These are phyloP conservation scores for Fistulinella prunicolor DNA, from an alignment of 768 basidiomycete species.

Conservation along the genomic window DNA sequence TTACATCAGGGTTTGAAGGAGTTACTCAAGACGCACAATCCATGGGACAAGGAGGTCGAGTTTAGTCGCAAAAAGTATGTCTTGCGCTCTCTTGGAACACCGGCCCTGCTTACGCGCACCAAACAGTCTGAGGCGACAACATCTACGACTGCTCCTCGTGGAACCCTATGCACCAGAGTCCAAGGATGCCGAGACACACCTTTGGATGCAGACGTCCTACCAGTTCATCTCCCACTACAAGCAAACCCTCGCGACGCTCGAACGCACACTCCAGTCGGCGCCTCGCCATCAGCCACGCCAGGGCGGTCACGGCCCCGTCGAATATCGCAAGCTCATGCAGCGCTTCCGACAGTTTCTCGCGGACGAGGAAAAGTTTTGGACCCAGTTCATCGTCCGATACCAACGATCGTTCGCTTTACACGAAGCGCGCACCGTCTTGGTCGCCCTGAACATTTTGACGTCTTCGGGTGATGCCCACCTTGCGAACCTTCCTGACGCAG, in stretches of 20 bases:
- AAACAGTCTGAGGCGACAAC: constrained; percentile 63
- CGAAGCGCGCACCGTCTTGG: constrained; percentile 57
- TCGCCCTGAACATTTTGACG: constrained; percentile 52
- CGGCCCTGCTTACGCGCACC: no score
- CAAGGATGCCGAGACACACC: constrained; percentile 74
- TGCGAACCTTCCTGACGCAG: constrained; percentile 21
- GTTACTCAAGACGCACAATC: constrained; percentile 65
- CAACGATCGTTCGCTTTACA: constrained; percentile 69
- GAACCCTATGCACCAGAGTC: constrained; percentile 71
- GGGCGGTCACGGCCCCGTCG: constrained; percentile 61
- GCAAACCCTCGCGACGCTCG: constrained; percentile 63
- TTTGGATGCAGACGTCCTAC: constrained; percentile 94
- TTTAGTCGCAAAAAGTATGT: constrained; percentile 76
- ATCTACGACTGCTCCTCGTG: constrained; percentile 65
- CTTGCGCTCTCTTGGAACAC: neutral
- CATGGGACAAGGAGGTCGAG: constrained; percentile 86
- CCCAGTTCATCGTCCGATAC: constrained; percentile 70
- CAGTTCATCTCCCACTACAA: constrained; percentile 82
- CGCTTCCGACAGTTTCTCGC: constrained; percentile 88
- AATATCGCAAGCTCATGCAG: constrained; percentile 81
- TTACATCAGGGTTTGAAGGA: constrained; percentile 75
- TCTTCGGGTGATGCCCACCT: constrained; percentile 37
- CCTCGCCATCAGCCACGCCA: constrained; percentile 36
- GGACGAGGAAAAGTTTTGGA: constrained; percentile 92
- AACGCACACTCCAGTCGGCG: constrained; percentile 50